Base-by-base conservation (phyloP, 495 filamentous ascomycete genomes). In the Filosporella fistucella region DNA sequence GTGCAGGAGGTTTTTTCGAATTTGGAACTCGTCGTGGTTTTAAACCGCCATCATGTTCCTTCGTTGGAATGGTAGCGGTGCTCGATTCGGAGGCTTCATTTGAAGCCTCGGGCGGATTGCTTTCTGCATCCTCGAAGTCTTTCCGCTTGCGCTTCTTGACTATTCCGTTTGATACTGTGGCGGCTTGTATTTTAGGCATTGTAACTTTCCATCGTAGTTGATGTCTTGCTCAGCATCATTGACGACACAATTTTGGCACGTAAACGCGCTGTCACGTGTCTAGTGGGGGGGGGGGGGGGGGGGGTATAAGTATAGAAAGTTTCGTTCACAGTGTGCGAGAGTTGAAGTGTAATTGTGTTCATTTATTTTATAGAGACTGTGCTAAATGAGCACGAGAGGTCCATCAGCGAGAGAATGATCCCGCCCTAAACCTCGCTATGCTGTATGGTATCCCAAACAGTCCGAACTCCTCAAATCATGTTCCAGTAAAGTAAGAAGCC, bases 171-270 rank as follows among this genome's bases (percentile, higher is more conserved):
- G 78, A 76, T 9, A 77, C 71, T 3, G 75, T 75, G 13, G 75
- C 71, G 43, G 70, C 76, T 58, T 82, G 70, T 18, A 79, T 60
- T 54, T 69, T 71, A 45, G 73, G 66, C 78, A 82, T 84, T 30
- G 32, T 32, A 5, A 38, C 5, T 22, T 22, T 6, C 9, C 17
- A 38, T 21, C 4, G 35, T 11, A 38, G 35, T 8, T n/a, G n/a
- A n/a, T n/a, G n/a, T n/a, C n/a, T n/a, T n/a, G n/a, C n/a, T n/a
- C n/a, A n/a, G n/a, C n/a, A n/a, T n/a, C n/a, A n/a, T n/a, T n/a
- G n/a, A n/a, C n/a, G n/a, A n/a, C n/a, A n/a, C n/a, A n/a, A n/a
- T n/a, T n/a, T n/a, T n/a, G n/a, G n/a, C n/a, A n/a, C n/a, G n/a
- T n/a, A n/a, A 18, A 32, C 41, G 23, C 24, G 5, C 10, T 7